Conservation (phyloP, 805 yeast genomes). For the Candida railenensis region DNA sequence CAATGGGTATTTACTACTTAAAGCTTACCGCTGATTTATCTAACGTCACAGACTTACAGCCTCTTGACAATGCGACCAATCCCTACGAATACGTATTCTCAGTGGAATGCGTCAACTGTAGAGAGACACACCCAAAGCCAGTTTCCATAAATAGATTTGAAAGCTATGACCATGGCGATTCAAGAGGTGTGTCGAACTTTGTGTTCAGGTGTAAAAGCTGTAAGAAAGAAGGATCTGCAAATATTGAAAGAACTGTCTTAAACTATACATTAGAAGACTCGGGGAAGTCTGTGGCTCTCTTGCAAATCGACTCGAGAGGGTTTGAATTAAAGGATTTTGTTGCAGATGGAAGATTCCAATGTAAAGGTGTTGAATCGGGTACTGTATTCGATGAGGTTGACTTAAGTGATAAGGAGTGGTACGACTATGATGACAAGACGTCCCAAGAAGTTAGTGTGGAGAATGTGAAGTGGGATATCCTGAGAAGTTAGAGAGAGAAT, state of each 20-base stretch:
- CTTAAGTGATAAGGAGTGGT: conserved; percentile 83
- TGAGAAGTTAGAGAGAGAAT: conserved; percentile 14
- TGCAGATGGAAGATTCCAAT: conserved; percentile 62
- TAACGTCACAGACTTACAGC: conserved; percentile 55
- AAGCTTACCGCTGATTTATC: conserved; percentile 46
- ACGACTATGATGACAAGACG: conserved; percentile 88
- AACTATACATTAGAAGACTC: conserved; percentile 34
- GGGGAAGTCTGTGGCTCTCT: conserved; percentile 42
- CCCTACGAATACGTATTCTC: conserved; percentile 79
- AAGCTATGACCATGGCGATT: conserved; percentile 60
- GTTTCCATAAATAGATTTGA: conserved; percentile 69
- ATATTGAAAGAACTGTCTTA: conserved; percentile 30
- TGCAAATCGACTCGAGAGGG: conserved; percentile 85
- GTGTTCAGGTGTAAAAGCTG: conserved; percentile 75
- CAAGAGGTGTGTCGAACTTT: conserved; percentile 83
- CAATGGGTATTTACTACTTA: conserved; percentile 40
- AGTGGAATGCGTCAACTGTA: conserved; percentile 75
- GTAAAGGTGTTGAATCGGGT: conserved; percentile 51
- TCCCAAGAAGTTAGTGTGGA: conserved; percentile 78
- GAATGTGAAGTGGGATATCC: conserved; percentile 67
- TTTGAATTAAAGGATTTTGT: conserved; percentile 66
- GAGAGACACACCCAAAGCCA: conserved; percentile 71
- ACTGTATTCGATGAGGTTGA: conserved; percentile 65
- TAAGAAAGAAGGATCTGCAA: conserved; percentile 39
- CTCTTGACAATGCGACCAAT: conserved; percentile 54